Conservation (phyloP, 352 stramenopile genomes). For the Phytopythium vexans region DNA sequence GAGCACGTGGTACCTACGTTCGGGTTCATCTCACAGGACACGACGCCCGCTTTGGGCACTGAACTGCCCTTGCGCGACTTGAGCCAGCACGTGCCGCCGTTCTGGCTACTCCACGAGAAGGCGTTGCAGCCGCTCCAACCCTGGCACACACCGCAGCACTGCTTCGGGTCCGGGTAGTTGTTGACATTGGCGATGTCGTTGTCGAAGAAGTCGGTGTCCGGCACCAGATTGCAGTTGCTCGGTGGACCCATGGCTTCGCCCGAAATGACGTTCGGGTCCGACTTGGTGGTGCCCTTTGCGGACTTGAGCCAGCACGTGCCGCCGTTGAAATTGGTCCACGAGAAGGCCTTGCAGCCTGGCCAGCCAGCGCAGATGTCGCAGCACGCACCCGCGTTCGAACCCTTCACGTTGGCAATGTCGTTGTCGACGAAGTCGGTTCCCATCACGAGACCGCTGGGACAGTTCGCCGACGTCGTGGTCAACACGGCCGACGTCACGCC, state of each 20-base stretch:
- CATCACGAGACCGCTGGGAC: neutral
- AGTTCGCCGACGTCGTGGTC: conserved; percentile 8
- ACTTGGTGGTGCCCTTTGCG: too few species aligned
- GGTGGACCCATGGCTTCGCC: conserved; percentile 12
- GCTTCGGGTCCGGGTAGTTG: too few species aligned
- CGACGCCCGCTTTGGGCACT: too few species aligned
- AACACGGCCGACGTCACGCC: conserved; percentile 7
- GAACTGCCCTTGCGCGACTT: too few species aligned
- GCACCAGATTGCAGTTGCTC: too few species aligned
- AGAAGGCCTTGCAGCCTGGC: conserved; percentile 33
- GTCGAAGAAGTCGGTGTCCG: too few species aligned
- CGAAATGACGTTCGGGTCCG: too few species aligned
- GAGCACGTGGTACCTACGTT: too few species aligned
- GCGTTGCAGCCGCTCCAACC: too few species aligned
- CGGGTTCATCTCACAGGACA: too few species aligned
- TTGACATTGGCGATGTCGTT: neutral
- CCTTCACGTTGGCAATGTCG: neutral
- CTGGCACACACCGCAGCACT: too few species aligned
- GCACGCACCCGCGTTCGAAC: neutral
- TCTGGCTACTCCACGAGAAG: conserved; percentile 12
- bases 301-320: conserved; percentile 64
- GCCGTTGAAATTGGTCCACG: conserved; percentile 41
- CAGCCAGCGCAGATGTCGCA: conserved; percentile 1
- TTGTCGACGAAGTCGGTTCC: neutral
- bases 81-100: conserved; percentile 30